Base-by-base conservation (phyloP, 805 yeast species). In the Lipomyces oligophaga region DNA sequence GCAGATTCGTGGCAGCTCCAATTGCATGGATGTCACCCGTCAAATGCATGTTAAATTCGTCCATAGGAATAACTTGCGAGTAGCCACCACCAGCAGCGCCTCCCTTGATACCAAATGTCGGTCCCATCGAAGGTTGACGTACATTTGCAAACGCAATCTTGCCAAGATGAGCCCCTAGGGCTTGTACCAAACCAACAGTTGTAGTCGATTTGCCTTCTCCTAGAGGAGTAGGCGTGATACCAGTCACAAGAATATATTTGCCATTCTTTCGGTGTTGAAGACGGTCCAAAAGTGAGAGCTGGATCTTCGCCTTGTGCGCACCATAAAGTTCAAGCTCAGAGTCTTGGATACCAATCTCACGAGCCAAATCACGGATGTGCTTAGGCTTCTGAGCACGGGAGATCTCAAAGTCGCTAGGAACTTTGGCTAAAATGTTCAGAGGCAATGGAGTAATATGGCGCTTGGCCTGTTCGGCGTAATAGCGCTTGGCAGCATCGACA, bases 31-130 rank as follows among this genome's bases (percentile, higher is more conserved):
- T 90, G 66, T 90, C 98, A 64, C 97, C 97, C 41, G 97, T 90
- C 58, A 90, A 75, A 66, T 90, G 97, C 85, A 93, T 79, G 72
- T 93, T 90, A 75, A 90, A 90, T 70, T 90, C 97, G 68, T 90
- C 98, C 97, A 90, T 90, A 42, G 97, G 97, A 60, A 90, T 89
- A 37, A 90, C 97, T 70, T 90, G 97, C 1, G 97, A 78, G 68
- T 88, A 90, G 38, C 97, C 97, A 64, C 97, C 98, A 60, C 98
- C 98, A 16, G 97, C 97, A 47, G 98, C 98, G 67, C 97, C 97
- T 63, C 98, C 98, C 71, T 90, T 90, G 60, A 90, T 88, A 67
- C 98, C 98, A 61, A 90, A 90, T 16, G 97, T 90, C 41, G 98
- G 98, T 32, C 97, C 97, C 96, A 90, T 87, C 7, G 95, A 84